Evolutionary conservation across 139 green algal genomes (phyloP).

Genomic region (Auxenochlorella pyrenoidosa): DNA sequence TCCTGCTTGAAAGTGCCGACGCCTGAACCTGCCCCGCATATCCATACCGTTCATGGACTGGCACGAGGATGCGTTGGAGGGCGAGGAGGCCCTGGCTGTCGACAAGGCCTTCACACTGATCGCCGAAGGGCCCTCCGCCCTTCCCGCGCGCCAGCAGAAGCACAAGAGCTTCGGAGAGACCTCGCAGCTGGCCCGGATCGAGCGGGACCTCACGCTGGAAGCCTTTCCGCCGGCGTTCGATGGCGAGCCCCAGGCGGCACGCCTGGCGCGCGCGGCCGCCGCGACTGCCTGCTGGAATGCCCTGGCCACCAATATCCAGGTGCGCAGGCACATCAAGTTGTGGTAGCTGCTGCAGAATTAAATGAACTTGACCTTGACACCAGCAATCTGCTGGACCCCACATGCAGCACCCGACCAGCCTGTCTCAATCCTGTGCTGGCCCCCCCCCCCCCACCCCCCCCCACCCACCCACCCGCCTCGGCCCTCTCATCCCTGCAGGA

Average conservation of each 20-base stretch:
- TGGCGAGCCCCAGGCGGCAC: slow-evolving; percentile 15
- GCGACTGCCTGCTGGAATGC: slow-evolving; percentile 13
- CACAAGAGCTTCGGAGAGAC: not conserved
- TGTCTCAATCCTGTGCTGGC: not conserved
- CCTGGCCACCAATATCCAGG: slow-evolving; percentile 34
- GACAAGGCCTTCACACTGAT: slow-evolving; percentile 8
- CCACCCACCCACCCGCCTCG: not conserved
- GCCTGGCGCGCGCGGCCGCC: slow-evolving; percentile 9
- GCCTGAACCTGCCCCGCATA: not conserved
- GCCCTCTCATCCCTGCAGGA: not conserved
- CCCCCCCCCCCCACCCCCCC: not conserved
- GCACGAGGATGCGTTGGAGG: slow-evolving; percentile 1
- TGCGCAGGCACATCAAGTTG: not conserved
- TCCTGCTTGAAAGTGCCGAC: not conserved
- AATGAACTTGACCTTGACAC: too few species aligned
- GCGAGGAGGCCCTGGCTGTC: not conserved
- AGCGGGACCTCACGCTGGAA: slow-evolving; percentile 20
- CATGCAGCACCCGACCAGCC: too few species aligned
- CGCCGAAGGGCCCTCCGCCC: not conserved
- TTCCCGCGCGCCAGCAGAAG: not conserved
- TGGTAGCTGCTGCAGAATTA: too few species aligned
- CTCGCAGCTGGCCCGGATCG: too few species aligned
- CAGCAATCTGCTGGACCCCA: too few species aligned
- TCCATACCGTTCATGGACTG: slow-evolving; percentile 19
- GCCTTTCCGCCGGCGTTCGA: slow-evolving; percentile 20